phyloP scores from a whole-genome alignment of 1,139 yeast species.

The Pichia sp. region DNA sequence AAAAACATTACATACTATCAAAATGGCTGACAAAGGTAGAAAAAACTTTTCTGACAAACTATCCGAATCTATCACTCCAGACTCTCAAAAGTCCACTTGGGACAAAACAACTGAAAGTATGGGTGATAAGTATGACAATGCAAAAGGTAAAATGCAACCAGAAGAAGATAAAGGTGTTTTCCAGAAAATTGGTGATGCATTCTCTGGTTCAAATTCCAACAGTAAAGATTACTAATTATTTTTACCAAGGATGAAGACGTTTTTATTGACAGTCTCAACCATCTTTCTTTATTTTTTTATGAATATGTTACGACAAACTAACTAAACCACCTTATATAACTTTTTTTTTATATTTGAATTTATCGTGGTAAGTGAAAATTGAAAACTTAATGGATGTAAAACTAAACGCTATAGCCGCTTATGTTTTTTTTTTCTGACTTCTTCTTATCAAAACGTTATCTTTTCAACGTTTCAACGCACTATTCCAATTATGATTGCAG shows the following conservation, averaged over 20 bases:
- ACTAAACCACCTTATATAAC: too few relatives aligned
- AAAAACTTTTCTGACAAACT: slow-evolving; percentile 65
- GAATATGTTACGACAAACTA: too few relatives aligned
- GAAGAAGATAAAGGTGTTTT: slow-evolving; percentile 58
- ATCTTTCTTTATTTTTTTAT: neutral
- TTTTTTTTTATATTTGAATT: too few relatives aligned
- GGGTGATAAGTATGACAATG: slow-evolving; percentile 57
- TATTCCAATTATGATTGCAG: slow-evolving; percentile 16
- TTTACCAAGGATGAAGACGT: neutral
- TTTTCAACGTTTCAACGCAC: too few relatives aligned
- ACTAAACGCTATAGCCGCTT: too few relatives aligned
- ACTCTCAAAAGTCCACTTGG: slow-evolving; percentile 54
- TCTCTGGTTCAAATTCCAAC: slow-evolving; percentile 8
- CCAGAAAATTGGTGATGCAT: slow-evolving; percentile 57
- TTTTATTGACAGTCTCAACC: too few relatives aligned
- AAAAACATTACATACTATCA: neutral
- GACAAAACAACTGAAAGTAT: slow-evolving; percentile 67
- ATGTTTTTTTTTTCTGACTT: too few relatives aligned
- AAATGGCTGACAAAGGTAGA: slow-evolving; percentile 74
- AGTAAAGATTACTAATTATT: neutral
- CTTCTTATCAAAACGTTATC: too few relatives aligned
- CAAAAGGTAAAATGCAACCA: slow-evolving; percentile 53
- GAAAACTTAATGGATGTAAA: too few relatives aligned
- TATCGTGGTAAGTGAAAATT: too few relatives aligned
- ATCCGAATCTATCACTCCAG: slow-evolving; percentile 63